Base-by-base conservation (phyloP, 768 basidiomycete genomes). In the Kwoniella bestiolae region DNA sequence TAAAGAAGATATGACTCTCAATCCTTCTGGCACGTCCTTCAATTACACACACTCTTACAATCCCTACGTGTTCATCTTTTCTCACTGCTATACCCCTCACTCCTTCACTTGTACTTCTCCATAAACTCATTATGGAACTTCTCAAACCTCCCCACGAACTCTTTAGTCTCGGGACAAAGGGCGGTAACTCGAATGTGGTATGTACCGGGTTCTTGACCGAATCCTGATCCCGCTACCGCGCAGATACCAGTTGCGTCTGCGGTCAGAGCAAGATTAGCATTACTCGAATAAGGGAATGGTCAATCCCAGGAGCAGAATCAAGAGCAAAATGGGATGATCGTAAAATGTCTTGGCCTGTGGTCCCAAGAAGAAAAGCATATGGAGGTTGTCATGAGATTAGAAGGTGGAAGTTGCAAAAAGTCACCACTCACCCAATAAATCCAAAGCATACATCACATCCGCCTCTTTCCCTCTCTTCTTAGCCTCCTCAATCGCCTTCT, bases 101-200 rank as follows among this genome's bases (percentile, higher is more conserved):
- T 41, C 18, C 1, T 41, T 41, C 18, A 41, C 32, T 57, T 57
- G 41, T 75, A 82, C 81, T 85, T 86, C 61, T 79, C 75, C 80
- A 87, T 82, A 68, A 90, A 90, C 23, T 83, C 83, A 59, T 81
- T 75, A 76, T 90, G 89, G 86, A 90, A 90, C 63, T 81, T 83
- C 82, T 92, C 93, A 51, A 97, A 84, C 75, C 91, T 89, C 34
- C 85, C 85, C 8, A 95, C 90, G 78, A 94, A 97, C 73, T 94
- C 92, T 49, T 95, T 94, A 18, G 92, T 91, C 44, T 92, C 92
- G 3, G 93, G 94, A 74, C 94, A 96, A 70, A 98, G 83, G 74
- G 95, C 96, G 7, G 96, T 99, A 79, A 97, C 82, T 35, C 95
- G 84, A 78, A 96, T 90, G 82, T 99, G 95, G 82, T 88, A 89